These are phyloP conservation scores for Trametes punicea DNA, from an alignment of 768 basidiomycete genomes.

Conservation along the genomic window DNA sequence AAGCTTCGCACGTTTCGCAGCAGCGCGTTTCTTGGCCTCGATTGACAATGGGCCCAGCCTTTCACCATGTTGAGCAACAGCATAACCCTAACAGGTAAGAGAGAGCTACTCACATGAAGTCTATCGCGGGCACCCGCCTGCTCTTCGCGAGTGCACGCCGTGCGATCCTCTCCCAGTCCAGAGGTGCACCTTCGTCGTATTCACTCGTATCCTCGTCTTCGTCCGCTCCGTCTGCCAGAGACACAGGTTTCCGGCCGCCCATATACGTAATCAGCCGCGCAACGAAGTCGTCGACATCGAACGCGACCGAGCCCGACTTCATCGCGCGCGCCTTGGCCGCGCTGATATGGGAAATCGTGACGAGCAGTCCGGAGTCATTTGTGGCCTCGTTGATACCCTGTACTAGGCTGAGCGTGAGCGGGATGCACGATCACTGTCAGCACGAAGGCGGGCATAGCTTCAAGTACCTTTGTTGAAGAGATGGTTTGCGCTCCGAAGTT, in stretches of 20 bases:
- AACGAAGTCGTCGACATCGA: slow-evolving; percentile 92
- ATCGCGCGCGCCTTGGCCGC: slow-evolving; percentile 88
- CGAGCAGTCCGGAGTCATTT: slow-evolving; percentile 80
- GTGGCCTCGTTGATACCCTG: slow-evolving; percentile 85
- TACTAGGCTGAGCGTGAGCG: slow-evolving; percentile 40
- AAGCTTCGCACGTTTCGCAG: slow-evolving; percentile 58
- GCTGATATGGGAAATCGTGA: slow-evolving; percentile 73
- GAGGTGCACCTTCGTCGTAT: slow-evolving; percentile 34
- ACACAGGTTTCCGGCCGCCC: slow-evolving; percentile 56
- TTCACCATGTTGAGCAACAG: background rate
- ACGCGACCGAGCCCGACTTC: slow-evolving; percentile 83
- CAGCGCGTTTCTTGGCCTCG: slow-evolving; percentile 74
- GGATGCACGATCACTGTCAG: background rate
- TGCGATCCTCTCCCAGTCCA: slow-evolving; percentile 87
- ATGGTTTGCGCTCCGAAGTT: slow-evolving; percentile 54
- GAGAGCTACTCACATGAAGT: slow-evolving; percentile 73
- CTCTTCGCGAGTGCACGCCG: slow-evolving; percentile 80
- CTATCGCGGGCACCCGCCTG: slow-evolving; percentile 72
- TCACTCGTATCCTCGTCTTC: slow-evolving; percentile 50
- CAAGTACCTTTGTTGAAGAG: slow-evolving; percentile 61
- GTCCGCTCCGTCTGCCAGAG: slow-evolving; percentile 43
- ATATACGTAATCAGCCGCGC: slow-evolving; percentile 69
- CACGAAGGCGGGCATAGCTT: background rate
- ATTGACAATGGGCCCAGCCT: slow-evolving; percentile 92
- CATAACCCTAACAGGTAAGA: too few species aligned